Base-by-base conservation (phyloP, 1,284 basidiomycete genomes). In the Testicularia cyperi region DNA sequence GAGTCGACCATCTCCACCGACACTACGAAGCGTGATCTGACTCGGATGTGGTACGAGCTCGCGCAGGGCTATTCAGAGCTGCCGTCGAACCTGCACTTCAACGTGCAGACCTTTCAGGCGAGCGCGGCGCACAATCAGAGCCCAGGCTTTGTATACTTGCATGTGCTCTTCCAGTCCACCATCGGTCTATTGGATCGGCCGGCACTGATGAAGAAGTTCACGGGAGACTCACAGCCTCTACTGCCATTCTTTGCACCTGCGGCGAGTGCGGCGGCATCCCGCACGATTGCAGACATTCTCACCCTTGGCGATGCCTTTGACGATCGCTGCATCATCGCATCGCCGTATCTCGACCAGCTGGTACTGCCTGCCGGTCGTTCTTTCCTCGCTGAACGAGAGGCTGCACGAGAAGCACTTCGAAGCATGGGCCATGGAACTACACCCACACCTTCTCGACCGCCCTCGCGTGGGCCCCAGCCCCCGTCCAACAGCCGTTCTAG, bases 151-250 rank as follows among this genome's bases (percentile, higher is more conserved):
- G 54, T 70, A 15, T 70, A 65, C 26, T 26, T 70, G 38, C 67
- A 70, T 30, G 61, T 67, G 16, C 57, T 70, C 6, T 62, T 70
- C 55, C 67, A 70, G 43, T 65, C 61, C 9, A 70, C 67, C 14
- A 70, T 70, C 26, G 66, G 65, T 4, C 35, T 70, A 37, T 38
- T 70, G 28, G 60, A 70, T 24, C 53, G 67, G 8, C 67, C 67
- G 6, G 47, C 56, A 22, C 35, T 69, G 24, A 49, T 69, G 48
- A 57, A 64, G 37, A 58, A 57, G 49, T 58, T 64, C 27, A 58
- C 54, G 7, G 39, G 28, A 5, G 55, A 64, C 15, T 54, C 55
- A 36, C 49, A 32, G 13, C 60, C 60, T 15, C 16, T 57, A 26
- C 25, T 64, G 38, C 61, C 61, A 5, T 42, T 35, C 9, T 60